These are phyloP conservation scores for Passiflora organensis DNA, from an alignment of 345 rosid genomes.

Conservation along the genomic window DNA sequence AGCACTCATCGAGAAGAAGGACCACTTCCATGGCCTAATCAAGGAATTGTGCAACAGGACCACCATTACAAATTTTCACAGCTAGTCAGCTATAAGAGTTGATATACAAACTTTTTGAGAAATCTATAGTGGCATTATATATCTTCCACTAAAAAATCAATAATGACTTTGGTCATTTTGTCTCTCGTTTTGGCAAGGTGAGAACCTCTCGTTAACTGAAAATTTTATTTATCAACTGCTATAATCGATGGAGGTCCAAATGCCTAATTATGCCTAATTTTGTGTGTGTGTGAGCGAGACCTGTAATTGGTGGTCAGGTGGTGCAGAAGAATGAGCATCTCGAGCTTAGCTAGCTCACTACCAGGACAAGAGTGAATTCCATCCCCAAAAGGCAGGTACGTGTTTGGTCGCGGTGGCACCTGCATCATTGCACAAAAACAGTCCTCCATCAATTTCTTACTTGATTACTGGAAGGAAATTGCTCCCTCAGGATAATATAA, in stretches of 20 bases:
- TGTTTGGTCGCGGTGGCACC: slow-evolving; percentile 75
- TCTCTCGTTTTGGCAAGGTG: too few species aligned
- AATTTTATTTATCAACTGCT: too few species aligned
- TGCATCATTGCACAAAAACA: slow-evolving; percentile 41
- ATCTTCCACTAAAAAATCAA: slow-evolving; percentile 9
- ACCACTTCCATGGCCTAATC: slow-evolving; percentile 35
- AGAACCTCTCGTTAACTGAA: too few species aligned
- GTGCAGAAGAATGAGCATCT: slow-evolving; percentile 81
- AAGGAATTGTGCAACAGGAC: slow-evolving; percentile 20
- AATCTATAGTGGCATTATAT: background rate
- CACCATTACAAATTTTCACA: slow-evolving; percentile 2
- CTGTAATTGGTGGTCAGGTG: slow-evolving; percentile 75
- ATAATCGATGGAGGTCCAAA: too few species aligned
- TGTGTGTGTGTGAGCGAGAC: slow-evolving; percentile 37
- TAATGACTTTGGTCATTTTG: too few species aligned
- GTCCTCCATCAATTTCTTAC: too few species aligned
- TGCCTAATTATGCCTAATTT: too few species aligned
- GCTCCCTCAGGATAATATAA: slow-evolving; percentile 1
- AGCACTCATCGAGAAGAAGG: background rate
- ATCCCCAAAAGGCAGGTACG: slow-evolving; percentile 87
- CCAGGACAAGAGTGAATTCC: slow-evolving; percentile 97
- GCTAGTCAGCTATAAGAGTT: background rate
- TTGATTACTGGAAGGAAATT: slow-evolving; percentile 14
- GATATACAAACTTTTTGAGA: background rate
- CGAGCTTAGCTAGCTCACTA: slow-evolving; percentile 91